Conservation (phyloP, 2,329 filamentous ascomycete species). For the Falciphora oryzae region DNA sequence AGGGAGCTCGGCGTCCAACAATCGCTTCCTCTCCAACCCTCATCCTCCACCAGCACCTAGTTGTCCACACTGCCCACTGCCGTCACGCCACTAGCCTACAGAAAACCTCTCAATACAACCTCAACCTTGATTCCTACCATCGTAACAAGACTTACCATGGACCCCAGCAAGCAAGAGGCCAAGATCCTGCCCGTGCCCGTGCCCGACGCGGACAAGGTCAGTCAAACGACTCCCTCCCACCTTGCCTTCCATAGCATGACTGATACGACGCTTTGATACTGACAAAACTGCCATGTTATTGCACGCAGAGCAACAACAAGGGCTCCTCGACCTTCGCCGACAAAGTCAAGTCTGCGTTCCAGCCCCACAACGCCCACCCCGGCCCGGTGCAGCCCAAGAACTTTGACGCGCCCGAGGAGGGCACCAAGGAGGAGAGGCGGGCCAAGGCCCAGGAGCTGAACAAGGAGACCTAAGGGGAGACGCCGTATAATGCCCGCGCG, state of each 20-base stretch:
- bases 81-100: no score
- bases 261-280: no score
- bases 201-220: slow-evolving; percentile 9
- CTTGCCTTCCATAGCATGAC: slow-evolving; percentile 6
- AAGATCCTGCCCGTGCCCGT: slow-evolving; percentile 18
- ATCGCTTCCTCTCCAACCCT: no score
- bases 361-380: slow-evolving; percentile 48
- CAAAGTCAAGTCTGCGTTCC: slow-evolving; percentile 39
- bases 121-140: slow-evolving; percentile 4
- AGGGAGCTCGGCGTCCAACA: no score
- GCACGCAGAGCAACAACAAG: slow-evolving; percentile 19
- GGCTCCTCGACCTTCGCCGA: slow-evolving; percentile 30
- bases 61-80: no score
- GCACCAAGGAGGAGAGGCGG: slow-evolving; percentile 62
- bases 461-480: slow-evolving; percentile 32
- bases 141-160: slow-evolving; percentile 18
- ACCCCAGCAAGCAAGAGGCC: slow-evolving; percentile 20
- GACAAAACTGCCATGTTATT: neutral
- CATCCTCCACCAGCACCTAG: no score
- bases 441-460: slow-evolving; percentile 62
- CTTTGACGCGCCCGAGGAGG: slow-evolving; percentile 49
- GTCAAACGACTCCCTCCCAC: neutral
- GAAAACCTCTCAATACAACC: slow-evolving; percentile 5
- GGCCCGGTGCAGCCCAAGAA: slow-evolving; percentile 51
- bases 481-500: no score